Conservation (phyloP, 176 grass and related monocot species). For the Bolboschoenus planiculmis region DNA sequence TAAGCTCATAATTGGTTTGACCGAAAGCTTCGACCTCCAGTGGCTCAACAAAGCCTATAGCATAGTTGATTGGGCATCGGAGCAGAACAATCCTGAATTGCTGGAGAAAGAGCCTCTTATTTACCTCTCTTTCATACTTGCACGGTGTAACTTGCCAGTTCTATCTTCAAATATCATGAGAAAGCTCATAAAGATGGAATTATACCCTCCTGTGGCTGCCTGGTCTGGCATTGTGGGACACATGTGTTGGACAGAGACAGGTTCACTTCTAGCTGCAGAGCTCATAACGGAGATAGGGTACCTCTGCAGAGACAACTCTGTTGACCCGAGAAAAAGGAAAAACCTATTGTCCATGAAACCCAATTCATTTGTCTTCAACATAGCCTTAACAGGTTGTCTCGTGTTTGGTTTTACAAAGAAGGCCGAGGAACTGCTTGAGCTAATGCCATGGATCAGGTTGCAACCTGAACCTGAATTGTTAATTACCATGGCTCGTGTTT, state of each 20-base stretch:
- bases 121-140: conserved; percentile 63
- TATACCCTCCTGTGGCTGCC: conserved; percentile 54
- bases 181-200: conserved; percentile 67
- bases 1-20: conserved; percentile 62
- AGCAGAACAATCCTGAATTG: conserved; percentile 33
- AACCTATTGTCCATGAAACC: conserved; percentile 73
- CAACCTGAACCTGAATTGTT: conserved; percentile 54
- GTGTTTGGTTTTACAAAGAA: conserved; percentile 69
- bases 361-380: conserved; percentile 50
- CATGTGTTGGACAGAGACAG: conserved; percentile 61
- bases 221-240: conserved; percentile 61
- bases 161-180: conserved; percentile 74
- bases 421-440: conserved; percentile 69
- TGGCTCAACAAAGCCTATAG: conserved; percentile 62
- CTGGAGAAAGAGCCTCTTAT: conserved; percentile 67
- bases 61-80: conserved; percentile 41
- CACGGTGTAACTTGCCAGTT: conserved; percentile 37
- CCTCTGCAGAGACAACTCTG: conserved; percentile 71
- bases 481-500: conserved; percentile 68
- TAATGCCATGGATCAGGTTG: conserved; percentile 58
- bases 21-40: conserved; percentile 43
- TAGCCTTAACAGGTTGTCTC: conserved; percentile 64
- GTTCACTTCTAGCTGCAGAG: conserved; percentile 56
- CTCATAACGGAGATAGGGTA: conserved; percentile 73
- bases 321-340: conserved; percentile 66